Evolutionary conservation across 371 early-diverging fungal species (phyloP).

Genomic region (Syncephalastrum racemosum): DNA sequence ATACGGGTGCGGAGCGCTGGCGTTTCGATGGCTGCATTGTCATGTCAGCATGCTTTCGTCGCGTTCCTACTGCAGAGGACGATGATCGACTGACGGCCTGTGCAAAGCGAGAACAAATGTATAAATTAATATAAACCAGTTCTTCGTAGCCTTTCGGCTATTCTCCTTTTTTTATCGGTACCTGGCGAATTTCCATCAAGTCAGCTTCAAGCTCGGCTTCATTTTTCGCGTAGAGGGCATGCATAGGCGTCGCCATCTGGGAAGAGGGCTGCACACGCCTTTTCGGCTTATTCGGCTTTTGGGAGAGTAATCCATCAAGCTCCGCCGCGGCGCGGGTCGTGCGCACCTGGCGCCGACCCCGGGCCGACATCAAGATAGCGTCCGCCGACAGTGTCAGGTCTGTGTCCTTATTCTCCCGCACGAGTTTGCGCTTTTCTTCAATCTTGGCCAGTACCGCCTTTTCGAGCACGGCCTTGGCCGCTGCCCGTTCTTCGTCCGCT

Average conservation of each 20-base stretch:
- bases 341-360: neutral
- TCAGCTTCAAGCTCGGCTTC: conserved; percentile 14
- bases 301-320: too few species aligned
- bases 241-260: neutral
- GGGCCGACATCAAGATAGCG: neutral
- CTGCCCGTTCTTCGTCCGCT: conserved; percentile 10
- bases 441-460: conserved; percentile 17
- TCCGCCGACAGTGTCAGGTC: conserved; percentile 14
- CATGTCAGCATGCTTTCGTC: too few species aligned
- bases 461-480: conserved; percentile 11
- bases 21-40: too few species aligned
- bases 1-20: too few species aligned
- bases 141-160: too few species aligned
- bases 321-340: too few species aligned
- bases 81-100: too few species aligned
- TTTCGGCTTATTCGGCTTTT: neutral
- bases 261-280: conserved; percentile 7
- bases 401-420: conserved; percentile 19
- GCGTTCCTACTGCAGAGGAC: too few species aligned
- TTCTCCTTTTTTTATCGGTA: too few species aligned
- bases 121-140: too few species aligned
- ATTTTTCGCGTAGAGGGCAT: conserved; percentile 5
- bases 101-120: too few species aligned
- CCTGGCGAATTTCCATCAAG: conserved; percentile 13
- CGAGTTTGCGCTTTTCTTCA: conserved; percentile 17